Percentiles rank a stretch among this genome's conserved stretches.
phyloP scores from a whole-genome alignment of 495 filamentous ascomycete genomes.

The Penicillium salamii region DNA sequence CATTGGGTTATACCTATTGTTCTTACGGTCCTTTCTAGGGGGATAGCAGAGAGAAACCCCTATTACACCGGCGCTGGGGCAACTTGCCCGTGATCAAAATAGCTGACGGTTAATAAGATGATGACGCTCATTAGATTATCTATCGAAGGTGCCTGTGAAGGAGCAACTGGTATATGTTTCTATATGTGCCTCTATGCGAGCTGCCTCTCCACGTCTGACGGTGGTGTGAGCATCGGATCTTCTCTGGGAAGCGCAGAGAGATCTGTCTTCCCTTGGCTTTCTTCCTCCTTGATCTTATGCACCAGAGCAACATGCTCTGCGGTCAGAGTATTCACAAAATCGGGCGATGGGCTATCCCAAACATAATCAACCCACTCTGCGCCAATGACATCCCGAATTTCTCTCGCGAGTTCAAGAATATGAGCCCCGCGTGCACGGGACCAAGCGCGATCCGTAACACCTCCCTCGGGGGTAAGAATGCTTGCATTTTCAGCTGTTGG shows the following conservation, averaged over 20 bases:
- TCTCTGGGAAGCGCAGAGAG: neutral
- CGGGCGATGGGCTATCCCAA: constrained; percentile 64
- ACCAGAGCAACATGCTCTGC: constrained; percentile 29
- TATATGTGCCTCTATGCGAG: constrained; percentile 12
- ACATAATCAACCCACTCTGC: constrained; percentile 65
- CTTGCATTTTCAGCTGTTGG: constrained; percentile 11
- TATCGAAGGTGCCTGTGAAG: too few species aligned
- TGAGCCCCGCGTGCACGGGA: constrained; percentile 57
- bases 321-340: constrained; percentile 57
- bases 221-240: constrained; percentile 29
- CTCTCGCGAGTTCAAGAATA: constrained; percentile 56
- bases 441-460: constrained; percentile 53
- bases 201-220: constrained; percentile 26
- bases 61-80: too few species aligned
- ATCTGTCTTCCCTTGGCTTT: constrained; percentile 3
- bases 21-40: too few species aligned
- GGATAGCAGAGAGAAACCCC: too few species aligned
- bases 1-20: too few species aligned
- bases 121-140: too few species aligned
- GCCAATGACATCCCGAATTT: constrained; percentile 63
- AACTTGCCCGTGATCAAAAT: too few species aligned
- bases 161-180: neutral
- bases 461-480: constrained; percentile 37
- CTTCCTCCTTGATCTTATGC: constrained; percentile 9
- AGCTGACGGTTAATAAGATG: too few species aligned